Percentiles rank a stretch among this genome's conserved stretches.
Evolutionary conservation across 169 alveolate genomes (phyloP).

Genomic region (Plasmodium chabaudi): DNA sequence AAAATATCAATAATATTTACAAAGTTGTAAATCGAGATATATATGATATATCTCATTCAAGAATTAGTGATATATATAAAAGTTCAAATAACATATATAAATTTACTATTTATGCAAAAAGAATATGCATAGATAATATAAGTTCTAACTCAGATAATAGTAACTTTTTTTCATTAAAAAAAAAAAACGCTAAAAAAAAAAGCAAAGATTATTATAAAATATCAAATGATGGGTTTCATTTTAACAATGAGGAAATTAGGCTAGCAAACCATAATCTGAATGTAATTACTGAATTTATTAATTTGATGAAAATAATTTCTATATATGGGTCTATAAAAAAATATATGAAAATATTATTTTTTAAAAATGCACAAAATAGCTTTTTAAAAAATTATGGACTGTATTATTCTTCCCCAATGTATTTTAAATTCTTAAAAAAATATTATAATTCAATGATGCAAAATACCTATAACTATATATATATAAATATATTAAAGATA

Average conservation of each 20-base stretch:
- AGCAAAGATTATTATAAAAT: constrained; percentile 39
- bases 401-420: constrained; percentile 33
- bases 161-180: constrained; percentile 58
- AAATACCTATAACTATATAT: constrained; percentile 34
- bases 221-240: constrained; percentile 58
- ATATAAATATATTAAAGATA: constrained; percentile 68
- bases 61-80: constrained; percentile 36
- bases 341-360: constrained; percentile 52
- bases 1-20: constrained; percentile 39
- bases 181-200: constrained; percentile 26
- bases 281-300: constrained; percentile 51
- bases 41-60: constrained; percentile 62
- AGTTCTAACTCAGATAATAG: constrained; percentile 30
- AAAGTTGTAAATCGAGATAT: constrained; percentile 28
- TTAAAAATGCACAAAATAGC: constrained; percentile 37
- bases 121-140: constrained; percentile 25
- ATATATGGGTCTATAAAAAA: constrained; percentile 68
- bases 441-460: constrained; percentile 30
- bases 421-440: constrained; percentile 47
- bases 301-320: constrained; percentile 65
- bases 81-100: constrained; percentile 53
- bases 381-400: constrained; percentile 60
- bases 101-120: constrained; percentile 50
- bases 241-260: constrained; percentile 55
- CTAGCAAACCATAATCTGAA: constrained; percentile 49